Evolutionary conservation across 352 stramenopile species (phyloP).

Genomic region (Globisporangium sylvaticum): DNA sequence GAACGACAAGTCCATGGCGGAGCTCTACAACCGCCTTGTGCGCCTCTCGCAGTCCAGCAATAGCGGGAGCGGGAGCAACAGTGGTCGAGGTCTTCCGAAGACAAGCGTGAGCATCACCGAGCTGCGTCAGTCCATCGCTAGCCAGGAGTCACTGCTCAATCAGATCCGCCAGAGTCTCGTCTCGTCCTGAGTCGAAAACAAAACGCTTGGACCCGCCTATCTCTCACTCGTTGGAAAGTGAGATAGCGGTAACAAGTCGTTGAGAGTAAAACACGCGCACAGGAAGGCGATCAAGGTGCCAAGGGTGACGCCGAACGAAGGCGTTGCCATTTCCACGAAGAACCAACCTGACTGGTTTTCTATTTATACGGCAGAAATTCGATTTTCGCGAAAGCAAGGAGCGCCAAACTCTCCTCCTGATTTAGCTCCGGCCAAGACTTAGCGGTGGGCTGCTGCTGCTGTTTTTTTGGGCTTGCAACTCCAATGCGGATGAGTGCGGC

Average conservation of each 20-base stretch:
- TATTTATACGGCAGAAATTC: constrained; percentile 8
- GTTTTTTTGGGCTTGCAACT: constrained; percentile 1
- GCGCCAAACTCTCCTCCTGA: background rate
- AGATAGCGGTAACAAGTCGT: background rate
- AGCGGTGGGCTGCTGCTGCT: background rate
- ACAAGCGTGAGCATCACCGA: constrained; percentile 6
- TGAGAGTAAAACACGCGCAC: background rate
- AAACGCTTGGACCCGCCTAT: background rate
- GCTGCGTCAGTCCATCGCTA: constrained; percentile 15
- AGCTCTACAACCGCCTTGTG: constrained; percentile 20
- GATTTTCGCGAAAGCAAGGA: background rate
- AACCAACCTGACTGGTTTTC: background rate
- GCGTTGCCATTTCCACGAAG: background rate
- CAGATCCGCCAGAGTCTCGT: constrained; percentile 15
- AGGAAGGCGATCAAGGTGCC: background rate
- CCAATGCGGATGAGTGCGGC: background rate
- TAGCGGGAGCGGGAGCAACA: background rate
- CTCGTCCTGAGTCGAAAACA: background rate
- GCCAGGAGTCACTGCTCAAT: constrained; percentile 10
- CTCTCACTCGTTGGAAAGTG: constrained; percentile 14
- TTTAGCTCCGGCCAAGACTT: background rate
- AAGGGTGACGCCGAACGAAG: background rate
- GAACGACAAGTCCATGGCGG: constrained; percentile 13
- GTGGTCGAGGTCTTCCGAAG: background rate
- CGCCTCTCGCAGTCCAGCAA: constrained; percentile 16